Evolutionary conservation across 208 protist species (phyloP).

Genomic region (Endotrypanum monterogeii): DNA sequence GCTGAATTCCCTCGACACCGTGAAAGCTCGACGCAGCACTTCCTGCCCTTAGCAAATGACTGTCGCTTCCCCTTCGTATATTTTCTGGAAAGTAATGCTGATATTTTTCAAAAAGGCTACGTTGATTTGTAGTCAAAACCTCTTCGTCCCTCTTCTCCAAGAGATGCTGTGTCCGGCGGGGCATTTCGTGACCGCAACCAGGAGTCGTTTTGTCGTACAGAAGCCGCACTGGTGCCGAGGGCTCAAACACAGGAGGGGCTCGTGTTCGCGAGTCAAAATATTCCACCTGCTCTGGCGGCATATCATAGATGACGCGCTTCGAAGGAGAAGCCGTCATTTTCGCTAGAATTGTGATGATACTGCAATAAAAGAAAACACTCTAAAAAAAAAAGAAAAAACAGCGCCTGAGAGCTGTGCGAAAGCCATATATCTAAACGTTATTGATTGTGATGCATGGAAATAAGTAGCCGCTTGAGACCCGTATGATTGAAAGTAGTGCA

Average conservation of each 20-base stretch:
- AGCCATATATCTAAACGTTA: background rate
- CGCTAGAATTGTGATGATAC: background rate
- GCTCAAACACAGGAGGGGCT: background rate
- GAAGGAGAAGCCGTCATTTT: slow-evolving; percentile 5
- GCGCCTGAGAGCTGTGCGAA: background rate
- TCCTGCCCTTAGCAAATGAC: background rate
- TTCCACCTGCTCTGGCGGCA: slow-evolving; percentile 28
- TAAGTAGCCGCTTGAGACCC: background rate
- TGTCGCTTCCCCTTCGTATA: background rate
- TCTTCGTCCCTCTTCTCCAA: background rate
- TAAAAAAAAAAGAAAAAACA: background rate
- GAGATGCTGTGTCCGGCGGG: background rate
- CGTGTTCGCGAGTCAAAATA: slow-evolving; percentile 22
- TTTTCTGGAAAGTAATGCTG: slow-evolving; percentile 17
- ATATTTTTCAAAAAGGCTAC: slow-evolving; percentile 21
- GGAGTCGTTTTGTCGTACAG: background rate
- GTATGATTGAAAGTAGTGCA: background rate
- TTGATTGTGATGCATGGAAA: background rate
- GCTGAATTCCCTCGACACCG: background rate
- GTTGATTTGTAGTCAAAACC: background rate
- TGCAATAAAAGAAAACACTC: no score
- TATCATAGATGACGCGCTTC: slow-evolving; percentile 17
- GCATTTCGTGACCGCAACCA: slow-evolving; percentile 1
- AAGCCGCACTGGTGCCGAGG: background rate
- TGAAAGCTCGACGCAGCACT: background rate